These are phyloP conservation scores for Penicillium argentinense DNA, from an alignment of 495 filamentous ascomycete genomes.

Conservation along the genomic window DNA sequence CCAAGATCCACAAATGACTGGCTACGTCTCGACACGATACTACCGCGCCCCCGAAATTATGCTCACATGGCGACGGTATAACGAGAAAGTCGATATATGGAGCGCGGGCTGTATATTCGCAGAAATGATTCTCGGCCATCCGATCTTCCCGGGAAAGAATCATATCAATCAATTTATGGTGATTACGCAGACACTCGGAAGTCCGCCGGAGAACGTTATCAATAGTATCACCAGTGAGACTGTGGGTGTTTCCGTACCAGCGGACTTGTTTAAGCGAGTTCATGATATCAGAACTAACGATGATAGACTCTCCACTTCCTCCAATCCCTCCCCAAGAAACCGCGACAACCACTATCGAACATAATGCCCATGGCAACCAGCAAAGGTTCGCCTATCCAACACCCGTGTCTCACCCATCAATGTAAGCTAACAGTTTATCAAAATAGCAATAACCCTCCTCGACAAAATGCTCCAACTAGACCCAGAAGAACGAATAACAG, in stretches of 20 bases:
- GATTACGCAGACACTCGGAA: slow-evolving; percentile 93
- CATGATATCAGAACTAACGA: slow-evolving; percentile 2
- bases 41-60: slow-evolving; percentile 98
- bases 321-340: slow-evolving; percentile 87
- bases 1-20: slow-evolving; percentile 98
- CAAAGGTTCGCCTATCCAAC: slow-evolving; percentile 55
- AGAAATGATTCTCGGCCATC: slow-evolving; percentile 96
- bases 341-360: slow-evolving; percentile 79
- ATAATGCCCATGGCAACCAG: slow-evolving; percentile 91
- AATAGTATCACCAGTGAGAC: slow-evolving; percentile 96
- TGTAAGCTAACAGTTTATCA: not conserved
- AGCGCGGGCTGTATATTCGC: slow-evolving; percentile 98
- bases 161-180: slow-evolving; percentile 99
- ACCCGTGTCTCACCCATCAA: not conserved
- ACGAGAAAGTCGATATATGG: slow-evolving; percentile 99
- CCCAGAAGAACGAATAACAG: slow-evolving; percentile 81
- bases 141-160: slow-evolving; percentile 95
- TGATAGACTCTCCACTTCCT: slow-evolving; percentile 88
- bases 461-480: slow-evolving; percentile 97
- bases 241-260: slow-evolving; percentile 50
- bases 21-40: slow-evolving; percentile 97
- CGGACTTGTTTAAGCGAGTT: not conserved
- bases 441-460: slow-evolving; percentile 78
- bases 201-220: slow-evolving; percentile 93
- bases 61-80: slow-evolving; percentile 99